Evolutionary conservation across 352 stramenopile genomes (phyloP), one percentile per base, ranked within the genome.

Genomic region (Globisporangium lucens): DNA sequence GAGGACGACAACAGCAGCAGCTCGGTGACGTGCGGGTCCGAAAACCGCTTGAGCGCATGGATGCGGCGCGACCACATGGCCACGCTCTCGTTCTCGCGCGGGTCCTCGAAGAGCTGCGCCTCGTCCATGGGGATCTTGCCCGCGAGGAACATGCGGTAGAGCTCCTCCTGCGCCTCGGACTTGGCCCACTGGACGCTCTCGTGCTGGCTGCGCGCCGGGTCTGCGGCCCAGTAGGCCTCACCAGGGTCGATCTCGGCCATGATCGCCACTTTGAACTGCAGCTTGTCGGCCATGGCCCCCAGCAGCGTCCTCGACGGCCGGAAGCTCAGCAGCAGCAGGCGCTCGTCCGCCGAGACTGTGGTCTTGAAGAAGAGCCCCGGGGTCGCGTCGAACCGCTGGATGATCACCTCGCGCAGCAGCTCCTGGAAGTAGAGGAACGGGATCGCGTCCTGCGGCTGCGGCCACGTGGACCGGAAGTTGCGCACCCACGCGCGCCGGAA

Each of bases 1-100:
- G 55, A 46, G 2, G 38, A 20, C 38, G 3, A 22, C 4, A 49
- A n/a, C 12, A 24, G 24, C 24, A 75, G 51, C 30, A 75, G 63
- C 24, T 67, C 66, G 27, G 68, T 65, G 24, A 80, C 60, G 3
- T 79, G 67, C 2, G 72, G 69, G 22, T 78, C 66, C 2, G 68
- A 71, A 35, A 83, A 74, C 2, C 78, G 75, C 35, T 80, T 71
- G 2, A 91, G 61, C 20, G 84, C 84, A 63, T 76, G 73, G 36
- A 94, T 68, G 8, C 86, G 81, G 10, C 84, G 79, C 38, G 84
- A 90, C 77, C 85, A 91, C 83, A 88, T 90, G 5, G 67, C 71
- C 4, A 66, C 60, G 57, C 85, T 76, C 63, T 93, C 85, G 20
- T 67, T 74, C 53, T 74, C 67, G 12, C 51, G 17, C 41, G 41